Evolutionary conservation across 2,329 filamentous ascomycete genomes (phyloP).

Genomic region (Curvularia hawaiiensis): DNA sequence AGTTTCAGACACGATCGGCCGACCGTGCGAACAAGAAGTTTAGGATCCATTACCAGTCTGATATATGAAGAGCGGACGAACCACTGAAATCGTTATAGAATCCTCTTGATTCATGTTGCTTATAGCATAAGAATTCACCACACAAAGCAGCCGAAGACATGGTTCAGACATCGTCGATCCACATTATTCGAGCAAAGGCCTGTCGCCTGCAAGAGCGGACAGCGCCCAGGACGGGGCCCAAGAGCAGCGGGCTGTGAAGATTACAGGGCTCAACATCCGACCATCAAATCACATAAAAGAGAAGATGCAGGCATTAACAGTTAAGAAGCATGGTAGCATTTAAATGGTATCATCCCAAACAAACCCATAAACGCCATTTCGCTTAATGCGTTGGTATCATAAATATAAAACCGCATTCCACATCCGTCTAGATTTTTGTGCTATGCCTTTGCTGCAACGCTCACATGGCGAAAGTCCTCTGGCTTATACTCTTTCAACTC

Average conservation of each 20-base stretch:
- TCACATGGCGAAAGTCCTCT: constrained; percentile 28
- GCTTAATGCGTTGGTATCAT: constrained; percentile 27
- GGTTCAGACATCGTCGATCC: neutral
- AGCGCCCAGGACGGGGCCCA: neutral
- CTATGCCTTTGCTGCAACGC: constrained; percentile 11
- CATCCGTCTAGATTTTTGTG: neutral
- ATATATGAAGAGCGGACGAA: constrained; percentile 61
- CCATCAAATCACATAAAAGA: neutral
- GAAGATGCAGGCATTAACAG: neutral
- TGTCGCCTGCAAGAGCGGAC: neutral
- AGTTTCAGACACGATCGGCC: constrained; percentile 80
- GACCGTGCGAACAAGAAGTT: constrained; percentile 92
- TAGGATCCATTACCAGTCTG: constrained; percentile 78
- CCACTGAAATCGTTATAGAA: neutral
- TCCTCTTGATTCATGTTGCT: neutral
- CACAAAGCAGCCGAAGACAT: neutral
- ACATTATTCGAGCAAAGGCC: neutral
- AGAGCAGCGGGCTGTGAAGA: neutral
- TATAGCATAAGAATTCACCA: neutral
- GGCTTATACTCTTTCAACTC: constrained; percentile 31
- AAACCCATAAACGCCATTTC: constrained; percentile 14
- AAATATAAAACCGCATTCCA: neutral
- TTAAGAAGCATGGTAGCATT: neutral
- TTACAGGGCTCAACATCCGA: too few relatives aligned
- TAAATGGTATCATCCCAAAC: constrained; percentile 17